Evolutionary conservation across 495 filamentous ascomycete species (phyloP).

Genomic region (Chaetomium cochliodes): DNA sequence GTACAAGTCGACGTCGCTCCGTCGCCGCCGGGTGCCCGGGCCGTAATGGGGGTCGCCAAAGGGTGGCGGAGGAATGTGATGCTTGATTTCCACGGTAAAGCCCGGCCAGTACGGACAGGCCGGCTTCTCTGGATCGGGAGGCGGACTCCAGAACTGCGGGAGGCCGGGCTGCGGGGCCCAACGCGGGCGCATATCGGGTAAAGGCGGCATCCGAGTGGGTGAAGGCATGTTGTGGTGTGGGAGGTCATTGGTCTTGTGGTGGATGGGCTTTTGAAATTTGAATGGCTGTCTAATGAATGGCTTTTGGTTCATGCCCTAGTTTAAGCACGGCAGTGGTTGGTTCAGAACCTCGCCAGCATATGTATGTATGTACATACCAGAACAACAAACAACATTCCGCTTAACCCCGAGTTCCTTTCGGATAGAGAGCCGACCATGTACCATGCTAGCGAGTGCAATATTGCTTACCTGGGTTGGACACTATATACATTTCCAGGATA

Average conservation of each 20-base stretch:
- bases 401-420: too few relatives aligned
- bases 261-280: too few relatives aligned
- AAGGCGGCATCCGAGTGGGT: neutral
- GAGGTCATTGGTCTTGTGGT: neutral
- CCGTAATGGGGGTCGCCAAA: constrained; percentile 16
- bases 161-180: neutral
- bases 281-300: too few relatives aligned
- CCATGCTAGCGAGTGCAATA: too few relatives aligned
- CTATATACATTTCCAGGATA: constrained; percentile 17
- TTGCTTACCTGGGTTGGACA: too few relatives aligned
- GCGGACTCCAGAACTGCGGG: constrained; percentile 7
- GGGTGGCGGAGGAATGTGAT: constrained; percentile 13
- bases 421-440: too few relatives aligned
- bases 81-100: constrained; percentile 17
- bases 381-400: too few relatives aligned
- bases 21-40: constrained; percentile 5
- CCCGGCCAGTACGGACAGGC: constrained; percentile 13
- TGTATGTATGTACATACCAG: too few relatives aligned
- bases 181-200: neutral
- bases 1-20: constrained; percentile 2
- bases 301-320: too few relatives aligned
- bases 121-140: constrained; percentile 14
- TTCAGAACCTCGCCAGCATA: too few relatives aligned
- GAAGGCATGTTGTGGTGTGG: neutral
- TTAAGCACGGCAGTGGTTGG: too few relatives aligned